Percentiles rank a stretch among this genome's conserved stretches.
phyloP scores from a whole-genome alignment of 225 moss, liverwort and hornwort species.

The Sphagnum tenellum region DNA sequence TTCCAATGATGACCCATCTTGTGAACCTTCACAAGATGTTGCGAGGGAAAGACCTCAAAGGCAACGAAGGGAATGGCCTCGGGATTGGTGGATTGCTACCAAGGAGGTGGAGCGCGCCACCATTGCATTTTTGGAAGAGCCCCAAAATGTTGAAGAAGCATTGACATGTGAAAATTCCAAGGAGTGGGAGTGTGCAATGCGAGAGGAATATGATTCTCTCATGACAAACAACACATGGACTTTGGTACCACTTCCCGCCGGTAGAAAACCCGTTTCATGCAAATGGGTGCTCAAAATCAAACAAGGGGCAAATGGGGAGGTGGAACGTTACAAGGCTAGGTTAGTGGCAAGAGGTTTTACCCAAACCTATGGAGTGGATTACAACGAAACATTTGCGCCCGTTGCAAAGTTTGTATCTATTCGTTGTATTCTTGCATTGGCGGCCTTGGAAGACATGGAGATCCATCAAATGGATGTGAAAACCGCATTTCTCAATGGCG shows the following conservation, averaged over 20 bases:
- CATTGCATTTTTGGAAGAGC: not conserved
- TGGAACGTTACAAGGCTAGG: not conserved
- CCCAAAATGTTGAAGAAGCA: not conserved
- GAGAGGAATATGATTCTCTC: not conserved
- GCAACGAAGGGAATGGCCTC: no score
- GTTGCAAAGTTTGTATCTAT: not conserved
- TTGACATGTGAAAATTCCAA: not conserved
- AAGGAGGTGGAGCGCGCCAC: not conserved
- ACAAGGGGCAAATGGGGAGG: not conserved
- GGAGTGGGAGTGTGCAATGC: not conserved
- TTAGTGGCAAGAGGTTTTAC: not conserved
- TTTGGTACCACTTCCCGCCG: not conserved
- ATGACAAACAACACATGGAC: not conserved
- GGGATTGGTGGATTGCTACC: no score
- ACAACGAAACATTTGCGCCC: not conserved
- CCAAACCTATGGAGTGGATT: not conserved
- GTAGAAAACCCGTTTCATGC: not conserved
- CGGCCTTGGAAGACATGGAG: not conserved
- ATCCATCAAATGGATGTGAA: not conserved
- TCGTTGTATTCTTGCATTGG: not conserved
- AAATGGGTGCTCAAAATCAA: conserved; percentile 3
- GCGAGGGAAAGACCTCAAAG: no score
- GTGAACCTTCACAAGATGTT: no score
- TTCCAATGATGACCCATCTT: no score
- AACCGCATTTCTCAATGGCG: not conserved